These are phyloP conservation scores for Hirsutella thompsonii DNA, from an alignment of 2,329 filamentous ascomycete genomes.

Conservation along the genomic window DNA sequence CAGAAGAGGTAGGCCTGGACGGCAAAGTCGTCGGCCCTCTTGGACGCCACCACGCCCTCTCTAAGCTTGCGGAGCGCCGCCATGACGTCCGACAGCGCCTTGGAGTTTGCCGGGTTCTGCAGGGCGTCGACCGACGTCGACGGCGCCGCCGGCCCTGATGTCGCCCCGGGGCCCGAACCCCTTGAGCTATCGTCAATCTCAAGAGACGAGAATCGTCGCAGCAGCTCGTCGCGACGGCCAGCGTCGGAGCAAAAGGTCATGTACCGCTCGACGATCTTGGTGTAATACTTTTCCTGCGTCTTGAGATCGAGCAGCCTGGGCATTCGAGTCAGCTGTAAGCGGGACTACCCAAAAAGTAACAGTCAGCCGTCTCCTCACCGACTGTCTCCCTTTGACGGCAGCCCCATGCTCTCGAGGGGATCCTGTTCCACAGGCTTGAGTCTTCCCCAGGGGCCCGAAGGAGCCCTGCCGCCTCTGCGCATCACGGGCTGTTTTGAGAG, in stretches of 20 bases:
- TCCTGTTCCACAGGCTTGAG: constrained; percentile 65
- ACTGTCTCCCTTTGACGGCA: constrained; percentile 84
- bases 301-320: constrained; percentile 58
- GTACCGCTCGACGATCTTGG: constrained; percentile 77
- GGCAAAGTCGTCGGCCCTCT: constrained; percentile 67
- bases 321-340: not conserved
- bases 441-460: constrained; percentile 51
- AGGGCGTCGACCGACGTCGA: constrained; percentile 5
- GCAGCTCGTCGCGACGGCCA: constrained; percentile 58
- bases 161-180: not conserved
- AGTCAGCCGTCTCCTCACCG: constrained; percentile 38
- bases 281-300: constrained; percentile 75
- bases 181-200: constrained; percentile 7
- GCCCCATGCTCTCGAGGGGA: constrained; percentile 66
- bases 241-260: constrained; percentile 75
- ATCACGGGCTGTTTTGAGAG: too few species aligned
- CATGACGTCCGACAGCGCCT: constrained; percentile 61
- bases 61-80: constrained; percentile 82
- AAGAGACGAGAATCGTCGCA: constrained; percentile 61
- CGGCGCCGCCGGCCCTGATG: not conserved
- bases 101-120: constrained; percentile 25
- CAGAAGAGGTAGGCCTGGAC: constrained; percentile 87
- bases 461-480: constrained; percentile 15
- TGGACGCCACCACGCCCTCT: constrained; percentile 74
- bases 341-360: not conserved